Base-by-base conservation (phyloP, 768 basidiomycete genomes). In the Tulasnella calospora region DNA sequence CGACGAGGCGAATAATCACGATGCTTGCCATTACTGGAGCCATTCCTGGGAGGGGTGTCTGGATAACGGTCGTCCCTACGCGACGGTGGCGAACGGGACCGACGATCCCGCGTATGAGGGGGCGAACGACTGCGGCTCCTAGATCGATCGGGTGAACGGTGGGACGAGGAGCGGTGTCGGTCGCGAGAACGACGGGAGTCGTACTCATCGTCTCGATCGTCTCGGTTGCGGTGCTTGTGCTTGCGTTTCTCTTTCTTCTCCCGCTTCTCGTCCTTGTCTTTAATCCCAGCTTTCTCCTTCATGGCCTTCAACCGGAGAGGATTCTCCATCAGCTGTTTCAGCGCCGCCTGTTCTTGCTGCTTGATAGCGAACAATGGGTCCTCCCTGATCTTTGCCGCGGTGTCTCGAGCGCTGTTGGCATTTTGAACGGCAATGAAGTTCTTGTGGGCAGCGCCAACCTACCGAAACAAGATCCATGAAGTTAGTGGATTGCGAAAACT, bases 301-400 rank as follows among this genome's bases (percentile, higher is more conserved):
- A 96, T 85, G 83, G 94, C 91, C 77, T 91, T 89, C 70, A 96
- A 86, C 33, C 93, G 93, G 41, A 95, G 89, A 40, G 95, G 95
- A 81, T 96, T 96, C 71, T 92, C 89, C 86, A 94, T 88, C 51
- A 98, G 86, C 1, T 94, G 90, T 81, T 98, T 90, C 81, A 95
- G 92, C 9, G 95, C 93, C 10, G 94, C 92, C 83, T 98, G 96
- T 84, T 99, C 97, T 82, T 98, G 97, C 83, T 96, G 93, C 85
- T 98, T 99, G 86, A 99, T 99, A 19, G 94, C 94, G n/a, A 99
- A 88, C 7, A 99, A 83, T 7, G 98, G 98, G 82, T 99, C 98
- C 84, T 99, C 98, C 44, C 98, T 92, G 80, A 99, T 92, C 85
- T 99, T 99, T 38, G 95, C 87, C 30, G 95, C 93, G 67, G 94